Percentiles rank a stretch among this genome's conserved stretches.
Evolutionary conservation across 2,329 filamentous ascomycete species (phyloP).

Genomic region (Alternaria sp.): DNA sequence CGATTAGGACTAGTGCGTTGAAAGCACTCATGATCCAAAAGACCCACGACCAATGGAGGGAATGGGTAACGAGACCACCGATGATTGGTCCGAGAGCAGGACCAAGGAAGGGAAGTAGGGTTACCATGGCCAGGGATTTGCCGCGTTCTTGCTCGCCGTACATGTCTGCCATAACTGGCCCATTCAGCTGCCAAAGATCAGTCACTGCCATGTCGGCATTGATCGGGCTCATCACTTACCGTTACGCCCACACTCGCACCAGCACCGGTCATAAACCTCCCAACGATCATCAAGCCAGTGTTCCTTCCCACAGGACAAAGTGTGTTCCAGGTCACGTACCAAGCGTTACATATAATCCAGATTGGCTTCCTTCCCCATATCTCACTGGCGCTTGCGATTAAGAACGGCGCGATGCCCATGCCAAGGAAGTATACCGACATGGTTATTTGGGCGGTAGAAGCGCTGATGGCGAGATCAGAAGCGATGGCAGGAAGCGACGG

Average conservation of each 20-base stretch:
- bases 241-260: constrained; percentile 20
- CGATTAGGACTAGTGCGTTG: neutral
- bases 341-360: constrained; percentile 11
- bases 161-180: constrained; percentile 22
- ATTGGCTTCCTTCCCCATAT: constrained; percentile 14
- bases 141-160: constrained; percentile 16
- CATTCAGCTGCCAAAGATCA: constrained; percentile 8
- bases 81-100: constrained; percentile 34
- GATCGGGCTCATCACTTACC: neutral
- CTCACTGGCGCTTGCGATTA: constrained; percentile 14
- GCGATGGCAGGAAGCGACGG: constrained; percentile 15
- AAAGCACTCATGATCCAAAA: constrained; percentile 24
- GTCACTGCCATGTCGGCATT: neutral
- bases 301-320: constrained; percentile 7
- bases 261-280: constrained; percentile 14
- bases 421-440: constrained; percentile 20
- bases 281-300: constrained; percentile 15
- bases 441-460: constrained; percentile 13
- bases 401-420: constrained; percentile 18
- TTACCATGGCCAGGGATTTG: constrained; percentile 20
- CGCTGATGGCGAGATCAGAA: constrained; percentile 12
- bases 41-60: constrained; percentile 29
- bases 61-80: constrained; percentile 26
- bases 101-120: constrained; percentile 18
- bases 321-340: constrained; percentile 21